Conservation (phyloP, 768 basidiomycete genomes). For the Leccinum boreale region DNA sequence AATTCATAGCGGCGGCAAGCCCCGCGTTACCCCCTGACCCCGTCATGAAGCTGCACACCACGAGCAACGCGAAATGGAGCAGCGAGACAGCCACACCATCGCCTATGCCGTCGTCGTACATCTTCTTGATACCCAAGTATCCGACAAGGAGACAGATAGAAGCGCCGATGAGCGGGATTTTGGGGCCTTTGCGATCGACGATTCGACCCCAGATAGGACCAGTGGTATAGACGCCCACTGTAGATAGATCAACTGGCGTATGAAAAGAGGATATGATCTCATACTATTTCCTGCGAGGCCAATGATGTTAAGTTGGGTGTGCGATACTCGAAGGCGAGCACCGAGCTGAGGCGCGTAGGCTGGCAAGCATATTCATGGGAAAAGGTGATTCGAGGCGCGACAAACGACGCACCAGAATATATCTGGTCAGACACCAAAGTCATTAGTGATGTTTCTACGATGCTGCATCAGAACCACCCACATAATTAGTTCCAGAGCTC, state of each 20-base stretch:
- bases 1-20: conserved; percentile 66
- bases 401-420: conserved; percentile 26
- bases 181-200: conserved; percentile 71
- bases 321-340: conserved; percentile 65
- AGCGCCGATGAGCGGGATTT: conserved; percentile 57
- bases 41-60: conserved; percentile 65
- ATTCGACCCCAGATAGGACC: conserved; percentile 81
- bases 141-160: conserved; percentile 63
- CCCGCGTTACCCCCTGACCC: conserved; percentile 79
- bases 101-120: conserved; percentile 57
- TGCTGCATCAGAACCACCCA: conserved; percentile 33
- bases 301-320: conserved; percentile 80
- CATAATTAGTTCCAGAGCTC: conserved; percentile 73
- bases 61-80: conserved; percentile 47
- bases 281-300: conserved; percentile 76
- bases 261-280: conserved; percentile 15
- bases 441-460: not conserved
- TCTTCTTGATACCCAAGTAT: conserved; percentile 68
- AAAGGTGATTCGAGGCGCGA: not conserved
- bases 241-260: not conserved
- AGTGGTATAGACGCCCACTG: conserved; percentile 73
- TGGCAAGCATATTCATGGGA: conserved; percentile 20
- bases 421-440: conserved; percentile 13
- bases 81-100: conserved; percentile 36
- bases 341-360: conserved; percentile 90